Evolutionary conservation across 2,329 filamentous ascomycete species (phyloP).

Genomic region (Fusarium concolor): DNA sequence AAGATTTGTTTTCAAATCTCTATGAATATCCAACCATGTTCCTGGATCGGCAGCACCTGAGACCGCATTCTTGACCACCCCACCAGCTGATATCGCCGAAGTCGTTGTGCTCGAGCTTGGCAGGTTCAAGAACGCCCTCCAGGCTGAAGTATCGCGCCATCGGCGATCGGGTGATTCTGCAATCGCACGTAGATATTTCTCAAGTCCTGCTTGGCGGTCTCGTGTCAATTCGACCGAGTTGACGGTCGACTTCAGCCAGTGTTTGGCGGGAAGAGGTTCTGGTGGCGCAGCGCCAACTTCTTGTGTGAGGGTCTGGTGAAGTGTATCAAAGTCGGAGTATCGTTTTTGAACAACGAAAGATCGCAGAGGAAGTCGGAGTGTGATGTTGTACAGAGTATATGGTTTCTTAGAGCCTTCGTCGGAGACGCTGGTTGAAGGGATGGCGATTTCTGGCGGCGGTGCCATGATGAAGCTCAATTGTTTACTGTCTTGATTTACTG

Average conservation of each 20-base stretch:
- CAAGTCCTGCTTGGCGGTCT: constrained; percentile 74
- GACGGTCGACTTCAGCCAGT: constrained; percentile 81
- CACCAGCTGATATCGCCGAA: constrained; percentile 61
- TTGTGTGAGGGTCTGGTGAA: constrained; percentile 72
- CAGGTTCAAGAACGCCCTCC: constrained; percentile 79
- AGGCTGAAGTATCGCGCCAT: constrained; percentile 79
- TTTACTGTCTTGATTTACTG: constrained; percentile 12
- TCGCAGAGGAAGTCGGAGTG: constrained; percentile 78
- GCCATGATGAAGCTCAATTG: constrained; percentile 59
- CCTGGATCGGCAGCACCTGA: constrained; percentile 66
- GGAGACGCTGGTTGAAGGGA: constrained; percentile 72
- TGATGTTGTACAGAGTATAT: constrained; percentile 83
- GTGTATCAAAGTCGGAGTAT: constrained; percentile 80
- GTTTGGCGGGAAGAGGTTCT: constrained; percentile 75
- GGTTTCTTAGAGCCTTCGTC: constrained; percentile 67
- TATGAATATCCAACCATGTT: constrained; percentile 81
- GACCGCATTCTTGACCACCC: constrained; percentile 55
- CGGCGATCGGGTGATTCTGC: constrained; percentile 78
- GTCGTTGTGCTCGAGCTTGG: constrained; percentile 64
- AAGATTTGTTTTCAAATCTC: constrained; percentile 74
- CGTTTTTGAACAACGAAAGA: constrained; percentile 82
- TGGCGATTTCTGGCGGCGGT: constrained; percentile 72
- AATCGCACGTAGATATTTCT: constrained; percentile 78
- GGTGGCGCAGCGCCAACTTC: constrained; percentile 74
- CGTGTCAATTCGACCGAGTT: constrained; percentile 77